Base-by-base conservation (phyloP, 306 rosid genomes). In the Delonix regia region DNA sequence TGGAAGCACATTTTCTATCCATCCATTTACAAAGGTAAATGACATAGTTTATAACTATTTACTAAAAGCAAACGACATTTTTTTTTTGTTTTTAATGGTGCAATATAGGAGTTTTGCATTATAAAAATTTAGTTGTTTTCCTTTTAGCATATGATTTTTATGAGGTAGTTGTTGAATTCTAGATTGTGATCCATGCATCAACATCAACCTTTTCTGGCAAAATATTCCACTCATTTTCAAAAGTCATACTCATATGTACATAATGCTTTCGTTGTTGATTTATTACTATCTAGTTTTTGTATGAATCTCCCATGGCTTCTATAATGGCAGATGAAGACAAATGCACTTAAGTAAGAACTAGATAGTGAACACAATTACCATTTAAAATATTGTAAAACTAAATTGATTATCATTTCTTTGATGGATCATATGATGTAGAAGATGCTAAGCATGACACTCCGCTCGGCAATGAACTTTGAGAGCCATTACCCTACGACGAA, bases 241-340 rank as follows among this genome's bases (percentile, higher is more conserved):
- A 44, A 71, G 69, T 12, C 11, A 22, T n/a, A n/a, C n/a, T n/a
- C n/a, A n/a, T 52, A 44, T 34, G 55, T 69, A 15, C n/a, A 14
- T 62, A 36, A n/a, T 16, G 21, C 25, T 70, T 14, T 49, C 25
- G 63, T 52, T 67, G 21, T 51, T 68, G 74, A 80, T n/a, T 75
- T 56, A 18, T 48, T 36, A 55, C 25, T 70, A 34, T 30, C 72
- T 48, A 22, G 36, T 48, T 53, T 27, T 72, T 21, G 16, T n/a
- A n/a, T n/a, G n/a, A n/a, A n/a, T n/a, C n/a, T n/a, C n/a, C n/a
- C n/a, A n/a, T n/a, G n/a, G n/a, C n/a, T n/a, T n/a, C n/a, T n/a
- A n/a, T n/a, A n/a, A n/a, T n/a, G n/a, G n/a, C n/a, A n/a, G n/a
- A n/a, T n/a, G n/a, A n/a, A n/a, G n/a, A n/a, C n/a, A n/a, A n/a